Evolutionary conservation across 352 stramenopile genomes (phyloP), one percentile per base, ranked within the genome.

Genomic region (Phytophthora melonis): DNA sequence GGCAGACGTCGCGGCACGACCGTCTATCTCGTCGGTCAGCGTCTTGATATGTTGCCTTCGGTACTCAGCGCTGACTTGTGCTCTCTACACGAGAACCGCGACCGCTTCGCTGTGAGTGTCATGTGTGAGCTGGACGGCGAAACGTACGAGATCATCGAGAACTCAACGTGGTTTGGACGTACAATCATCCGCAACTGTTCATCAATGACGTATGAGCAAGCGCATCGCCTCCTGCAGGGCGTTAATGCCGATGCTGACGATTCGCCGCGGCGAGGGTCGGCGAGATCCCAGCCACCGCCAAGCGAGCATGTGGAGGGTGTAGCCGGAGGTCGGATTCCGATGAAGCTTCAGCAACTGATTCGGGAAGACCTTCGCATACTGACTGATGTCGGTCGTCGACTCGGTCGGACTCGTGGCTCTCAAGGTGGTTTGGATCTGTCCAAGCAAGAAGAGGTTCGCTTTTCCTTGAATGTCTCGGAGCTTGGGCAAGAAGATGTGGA

Each of bases 1-100:
- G 94, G 90, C 2, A 86, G 87, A 19, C 83, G 73, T 36, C 88
- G 90, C n/a, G 86, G 78, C 1, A 99, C 98, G 25, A 99, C 97
- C 1, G 99, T 98, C 1, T 99, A 99, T 80, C 89, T 99, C 23
- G 98, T 99, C 6, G 98, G 99, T 30, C 90, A 94, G 74, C 86
- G 88, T 0, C 80, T 97, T 41, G 94, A 98, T 71, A 99, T 99
- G 95, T 78, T 99, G 49, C 95, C 95, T 3, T 84, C 87, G 1
- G 81, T 99, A 19, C 80, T 99, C 1, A 94, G 87, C 60, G 86
- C 79, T 1, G 88, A 98, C 58, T 72, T 99, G 39, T 98, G 94
- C 68, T 98, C 94, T 30, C 77, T 99, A 32, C 95, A 98, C 70
- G 87, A 96, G 58, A 87, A 91, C 43, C 82, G 87, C 43, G 94